phyloP scores from a whole-genome alignment of 2,329 filamentous ascomycete genomes.

The Cercospora sp. region DNA sequence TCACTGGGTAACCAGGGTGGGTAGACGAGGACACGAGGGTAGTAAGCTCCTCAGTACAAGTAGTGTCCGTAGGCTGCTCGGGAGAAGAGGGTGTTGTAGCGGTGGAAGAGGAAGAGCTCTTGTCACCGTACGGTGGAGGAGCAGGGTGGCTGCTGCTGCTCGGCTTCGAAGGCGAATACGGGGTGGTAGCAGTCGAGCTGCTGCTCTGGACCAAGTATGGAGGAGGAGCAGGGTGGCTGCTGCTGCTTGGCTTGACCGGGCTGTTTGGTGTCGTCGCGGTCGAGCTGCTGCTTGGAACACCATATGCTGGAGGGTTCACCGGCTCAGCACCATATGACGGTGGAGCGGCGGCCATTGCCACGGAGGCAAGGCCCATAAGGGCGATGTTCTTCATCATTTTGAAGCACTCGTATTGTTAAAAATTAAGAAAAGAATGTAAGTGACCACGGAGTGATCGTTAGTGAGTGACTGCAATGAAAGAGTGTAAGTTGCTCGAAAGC shows the following conservation, averaged over 20 bases:
- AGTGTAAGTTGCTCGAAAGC: constrained; percentile 15
- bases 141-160: not conserved
- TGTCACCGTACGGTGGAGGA: not conserved
- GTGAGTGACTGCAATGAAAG: constrained; percentile 13
- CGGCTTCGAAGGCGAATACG: constrained; percentile 1
- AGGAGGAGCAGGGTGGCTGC: not conserved
- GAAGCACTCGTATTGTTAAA: constrained; percentile 10
- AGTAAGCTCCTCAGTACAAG: constrained; percentile 8
- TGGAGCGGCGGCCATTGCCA: constrained; percentile 17
- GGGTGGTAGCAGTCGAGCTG: constrained; percentile 7
- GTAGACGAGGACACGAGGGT: not conserved
- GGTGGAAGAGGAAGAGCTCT: not conserved
- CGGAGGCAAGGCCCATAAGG: constrained; percentile 22
- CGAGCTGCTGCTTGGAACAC: not conserved
- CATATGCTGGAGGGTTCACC: not conserved
- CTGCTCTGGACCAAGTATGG: not conserved
- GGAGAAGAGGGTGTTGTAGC: not conserved
- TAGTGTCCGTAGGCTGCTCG: not conserved
- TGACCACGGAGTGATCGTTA: constrained; percentile 1
- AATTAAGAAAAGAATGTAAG: constrained; percentile 15
- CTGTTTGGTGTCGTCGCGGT: not conserved
- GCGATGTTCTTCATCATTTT: constrained; percentile 23
- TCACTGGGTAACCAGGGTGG: not conserved
- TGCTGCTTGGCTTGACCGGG: not conserved
- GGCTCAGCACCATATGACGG: not conserved